Evolutionary conservation across 2,329 filamentous ascomycete species (phyloP).

Genomic region (Colletotrichum limetticola): DNA sequence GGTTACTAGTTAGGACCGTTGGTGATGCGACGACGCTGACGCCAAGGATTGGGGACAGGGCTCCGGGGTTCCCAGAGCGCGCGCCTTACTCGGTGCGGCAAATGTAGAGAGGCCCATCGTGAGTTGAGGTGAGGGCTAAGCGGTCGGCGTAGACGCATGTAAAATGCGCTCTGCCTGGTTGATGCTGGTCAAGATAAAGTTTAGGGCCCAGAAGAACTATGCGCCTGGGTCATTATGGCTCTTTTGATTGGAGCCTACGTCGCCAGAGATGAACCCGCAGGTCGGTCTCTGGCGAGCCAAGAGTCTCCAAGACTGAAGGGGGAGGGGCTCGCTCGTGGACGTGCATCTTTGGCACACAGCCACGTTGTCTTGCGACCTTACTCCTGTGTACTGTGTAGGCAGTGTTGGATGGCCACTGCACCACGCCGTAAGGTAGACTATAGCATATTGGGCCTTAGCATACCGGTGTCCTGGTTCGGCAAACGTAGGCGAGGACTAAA

Average conservation of each 20-base stretch:
- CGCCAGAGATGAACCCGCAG: not conserved
- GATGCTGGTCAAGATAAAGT: conserved; percentile 28
- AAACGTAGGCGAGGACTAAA: not conserved
- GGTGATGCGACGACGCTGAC: not conserved
- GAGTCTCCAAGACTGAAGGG: not conserved
- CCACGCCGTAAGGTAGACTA: not conserved
- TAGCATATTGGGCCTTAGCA: not conserved
- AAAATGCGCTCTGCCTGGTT: conserved; percentile 18
- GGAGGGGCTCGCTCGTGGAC: not conserved
- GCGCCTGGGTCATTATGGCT: not conserved
- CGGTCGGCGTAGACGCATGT: not conserved
- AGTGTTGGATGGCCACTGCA: too few relatives aligned
- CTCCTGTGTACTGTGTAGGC: too few relatives aligned
- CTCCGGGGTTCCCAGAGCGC: not conserved
- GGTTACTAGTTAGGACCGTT: too few relatives aligned
- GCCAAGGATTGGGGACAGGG: conserved; percentile 19
- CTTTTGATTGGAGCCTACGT: not conserved
- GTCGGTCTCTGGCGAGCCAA: not conserved
- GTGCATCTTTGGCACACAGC: not conserved
- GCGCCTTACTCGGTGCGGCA: not conserved
- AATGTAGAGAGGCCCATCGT: not conserved
- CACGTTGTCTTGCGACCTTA: not conserved
- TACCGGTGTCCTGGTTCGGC: not conserved
- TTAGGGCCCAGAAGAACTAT: conserved; percentile 13
- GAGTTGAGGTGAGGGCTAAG: not conserved